These are phyloP conservation scores for Wickerhamomyces sp. DNA, from an alignment of 1,139 yeast genomes.

Conservation along the genomic window DNA sequence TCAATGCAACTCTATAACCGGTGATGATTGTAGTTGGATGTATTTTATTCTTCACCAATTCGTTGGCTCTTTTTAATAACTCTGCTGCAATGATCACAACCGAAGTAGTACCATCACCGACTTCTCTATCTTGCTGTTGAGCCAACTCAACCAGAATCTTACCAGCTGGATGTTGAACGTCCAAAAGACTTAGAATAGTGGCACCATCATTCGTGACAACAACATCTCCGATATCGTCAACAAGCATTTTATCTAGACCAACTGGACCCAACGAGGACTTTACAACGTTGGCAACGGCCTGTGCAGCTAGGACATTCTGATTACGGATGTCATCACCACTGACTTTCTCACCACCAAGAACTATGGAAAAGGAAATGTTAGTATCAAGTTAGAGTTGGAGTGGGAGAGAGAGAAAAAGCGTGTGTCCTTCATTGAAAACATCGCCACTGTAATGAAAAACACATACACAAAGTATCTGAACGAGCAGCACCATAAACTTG, in stretches of 20 bases:
- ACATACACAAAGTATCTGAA: conserved; percentile 75
- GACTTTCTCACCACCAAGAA: conserved; percentile 92
- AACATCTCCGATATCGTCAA: conserved; percentile 98
- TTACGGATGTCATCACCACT: conserved; percentile 96
- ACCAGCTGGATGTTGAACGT: conserved; percentile 99
- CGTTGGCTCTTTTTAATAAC: conserved; percentile 87
- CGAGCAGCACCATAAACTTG: conserved; percentile 64
- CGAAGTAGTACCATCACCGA: conserved; percentile 97
- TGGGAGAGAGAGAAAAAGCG: not conserved
- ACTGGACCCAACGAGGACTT: conserved; percentile 97
- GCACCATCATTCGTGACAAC: conserved; percentile 99
- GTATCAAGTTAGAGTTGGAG: no score
- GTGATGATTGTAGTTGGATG: conserved; percentile 98
- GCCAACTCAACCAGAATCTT: conserved; percentile 95
- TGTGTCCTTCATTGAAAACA: not conserved
- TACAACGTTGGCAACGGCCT: conserved; percentile 95
- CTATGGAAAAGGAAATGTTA: conserved; percentile 21
- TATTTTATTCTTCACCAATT: conserved; percentile 84
- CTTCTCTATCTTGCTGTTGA: conserved; percentile 98
- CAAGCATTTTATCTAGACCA: conserved; percentile 97
- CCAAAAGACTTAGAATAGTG: conserved; percentile 82
- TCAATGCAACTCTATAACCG: conserved; percentile 89
- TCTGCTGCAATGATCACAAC: conserved; percentile 96
- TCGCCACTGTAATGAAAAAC: not conserved
- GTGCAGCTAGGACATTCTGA: conserved; percentile 94